Percentiles rank a stretch among this genome's conserved stretches.
These are phyloP conservation scores for Turnera subulata DNA, from an alignment of 345 rosid genomes.

Conservation along the genomic window DNA sequence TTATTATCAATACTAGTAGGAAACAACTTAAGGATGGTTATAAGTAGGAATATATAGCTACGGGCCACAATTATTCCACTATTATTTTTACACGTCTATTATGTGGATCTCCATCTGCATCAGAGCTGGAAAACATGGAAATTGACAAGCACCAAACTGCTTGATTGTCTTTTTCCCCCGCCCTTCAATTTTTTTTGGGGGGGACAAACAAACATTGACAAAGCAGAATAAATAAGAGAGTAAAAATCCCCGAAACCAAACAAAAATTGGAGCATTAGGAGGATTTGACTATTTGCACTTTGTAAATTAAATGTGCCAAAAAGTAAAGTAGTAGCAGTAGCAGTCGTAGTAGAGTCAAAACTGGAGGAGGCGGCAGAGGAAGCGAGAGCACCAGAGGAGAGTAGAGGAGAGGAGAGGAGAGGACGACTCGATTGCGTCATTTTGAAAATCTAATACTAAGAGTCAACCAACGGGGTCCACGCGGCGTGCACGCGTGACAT, in stretches of 20 bases:
- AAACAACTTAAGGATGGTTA: no score
- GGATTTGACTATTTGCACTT: constrained; percentile 37
- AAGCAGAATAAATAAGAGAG: background rate
- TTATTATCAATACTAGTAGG: no score
- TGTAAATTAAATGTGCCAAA: background rate
- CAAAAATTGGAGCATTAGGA: background rate
- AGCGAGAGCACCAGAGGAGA: no score
- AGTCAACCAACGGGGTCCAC: constrained; percentile 57
- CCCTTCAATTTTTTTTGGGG: no score
- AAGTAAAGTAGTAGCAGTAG: no score
- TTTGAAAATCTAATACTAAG: background rate
- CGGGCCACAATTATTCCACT: no score
- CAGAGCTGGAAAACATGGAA: constrained; percentile 16
- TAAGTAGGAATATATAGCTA: no score
- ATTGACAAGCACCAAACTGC: constrained; percentile 21
- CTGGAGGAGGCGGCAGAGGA: constrained; percentile 21
- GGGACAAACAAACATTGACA: background rate
- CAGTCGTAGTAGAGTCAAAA: no score
- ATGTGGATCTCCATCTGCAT: no score
- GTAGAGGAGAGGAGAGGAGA: background rate
- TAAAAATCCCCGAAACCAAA: background rate
- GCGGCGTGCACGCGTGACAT: constrained; percentile 64
- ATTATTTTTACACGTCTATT: no score
- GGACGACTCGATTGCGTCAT: constrained; percentile 23
- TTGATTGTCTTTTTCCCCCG: no score